These are phyloP conservation scores for Fusarium bactridioides DNA, from an alignment of 2,329 filamentous ascomycete species.

Conservation along the genomic window DNA sequence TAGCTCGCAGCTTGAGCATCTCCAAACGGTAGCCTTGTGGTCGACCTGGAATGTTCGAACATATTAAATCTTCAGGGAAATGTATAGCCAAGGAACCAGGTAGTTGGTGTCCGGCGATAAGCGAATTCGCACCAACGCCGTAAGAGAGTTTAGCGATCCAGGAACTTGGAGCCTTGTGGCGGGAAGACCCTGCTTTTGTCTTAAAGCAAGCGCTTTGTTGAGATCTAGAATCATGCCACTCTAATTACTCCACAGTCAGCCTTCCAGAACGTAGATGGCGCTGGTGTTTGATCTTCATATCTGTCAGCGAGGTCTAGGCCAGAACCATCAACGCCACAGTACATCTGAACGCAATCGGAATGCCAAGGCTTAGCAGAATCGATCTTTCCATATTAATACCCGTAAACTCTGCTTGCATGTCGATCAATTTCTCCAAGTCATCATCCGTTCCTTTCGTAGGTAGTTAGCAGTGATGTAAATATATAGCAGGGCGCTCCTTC, in stretches of 20 bases:
- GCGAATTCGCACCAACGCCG: not conserved
- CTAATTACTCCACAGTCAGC: not conserved
- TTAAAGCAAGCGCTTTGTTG: not conserved
- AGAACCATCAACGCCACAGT: not conserved
- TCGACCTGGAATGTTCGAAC: not conserved
- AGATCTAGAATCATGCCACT: not conserved
- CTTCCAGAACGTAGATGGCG: not conserved
- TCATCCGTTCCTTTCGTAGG: not conserved
- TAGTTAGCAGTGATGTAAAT: not conserved
- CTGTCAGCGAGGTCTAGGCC: not conserved
- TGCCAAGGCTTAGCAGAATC: not conserved
- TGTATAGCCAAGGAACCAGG: not conserved
- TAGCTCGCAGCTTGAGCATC: not conserved
- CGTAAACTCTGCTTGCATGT: not conserved
- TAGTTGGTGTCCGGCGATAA: not conserved
- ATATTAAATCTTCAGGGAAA: accelerated
- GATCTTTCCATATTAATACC: not conserved
- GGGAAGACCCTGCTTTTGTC: not conserved
- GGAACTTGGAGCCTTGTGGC: not conserved
- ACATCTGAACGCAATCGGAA: not conserved
- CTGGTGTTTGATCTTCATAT: not conserved
- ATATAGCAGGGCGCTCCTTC: not conserved
- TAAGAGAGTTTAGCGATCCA: not conserved
- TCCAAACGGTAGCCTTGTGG: not conserved
- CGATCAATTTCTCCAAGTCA: accelerated